These are phyloP conservation scores for Ceratocystis eucalypticola DNA, from an alignment of 2,329 filamentous ascomycete species.

Conservation along the genomic window DNA sequence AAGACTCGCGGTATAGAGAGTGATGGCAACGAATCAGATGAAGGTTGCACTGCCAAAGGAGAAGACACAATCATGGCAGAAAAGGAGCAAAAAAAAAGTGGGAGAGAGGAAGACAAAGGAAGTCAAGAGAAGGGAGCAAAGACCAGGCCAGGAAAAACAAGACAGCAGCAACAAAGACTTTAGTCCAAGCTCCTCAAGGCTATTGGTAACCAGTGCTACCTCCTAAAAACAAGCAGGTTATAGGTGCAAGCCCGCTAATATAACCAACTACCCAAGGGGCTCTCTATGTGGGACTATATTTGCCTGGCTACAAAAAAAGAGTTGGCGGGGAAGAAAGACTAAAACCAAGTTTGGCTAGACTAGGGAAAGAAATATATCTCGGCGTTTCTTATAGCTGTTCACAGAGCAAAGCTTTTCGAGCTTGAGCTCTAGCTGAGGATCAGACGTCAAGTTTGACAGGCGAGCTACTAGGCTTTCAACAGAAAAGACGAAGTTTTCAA, in stretches of 20 bases:
- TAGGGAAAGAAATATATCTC: no score
- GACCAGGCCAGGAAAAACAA: conserved; percentile 5
- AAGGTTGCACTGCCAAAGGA: conserved; percentile 8
- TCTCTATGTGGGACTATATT: not conserved
- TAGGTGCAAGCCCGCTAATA: not conserved
- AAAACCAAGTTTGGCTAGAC: no score
- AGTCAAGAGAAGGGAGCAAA: conserved; percentile 7
- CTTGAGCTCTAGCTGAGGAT: not conserved
- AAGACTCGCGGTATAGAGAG: conserved; percentile 15
- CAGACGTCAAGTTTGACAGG: not conserved
- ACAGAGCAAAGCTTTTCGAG: not conserved
- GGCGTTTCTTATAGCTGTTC: not conserved
- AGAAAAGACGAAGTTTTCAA: not conserved
- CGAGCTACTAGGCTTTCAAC: not conserved
- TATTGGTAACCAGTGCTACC: not conserved
- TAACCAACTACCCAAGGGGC: not conserved
- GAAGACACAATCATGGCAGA: conserved; percentile 15
- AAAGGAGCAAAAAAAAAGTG: conserved; percentile 2
- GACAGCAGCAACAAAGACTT: not conserved
- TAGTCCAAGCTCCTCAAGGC: conserved; percentile 4
- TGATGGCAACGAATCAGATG: conserved; percentile 12
- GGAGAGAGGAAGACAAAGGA: conserved; percentile 6
- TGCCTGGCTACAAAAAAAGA: not conserved
- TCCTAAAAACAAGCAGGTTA: not conserved
- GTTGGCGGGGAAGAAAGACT: no score